These are phyloP conservation scores for Apostasia ramifera DNA, from an alignment of 106 monocot species.

Conservation along the genomic window DNA sequence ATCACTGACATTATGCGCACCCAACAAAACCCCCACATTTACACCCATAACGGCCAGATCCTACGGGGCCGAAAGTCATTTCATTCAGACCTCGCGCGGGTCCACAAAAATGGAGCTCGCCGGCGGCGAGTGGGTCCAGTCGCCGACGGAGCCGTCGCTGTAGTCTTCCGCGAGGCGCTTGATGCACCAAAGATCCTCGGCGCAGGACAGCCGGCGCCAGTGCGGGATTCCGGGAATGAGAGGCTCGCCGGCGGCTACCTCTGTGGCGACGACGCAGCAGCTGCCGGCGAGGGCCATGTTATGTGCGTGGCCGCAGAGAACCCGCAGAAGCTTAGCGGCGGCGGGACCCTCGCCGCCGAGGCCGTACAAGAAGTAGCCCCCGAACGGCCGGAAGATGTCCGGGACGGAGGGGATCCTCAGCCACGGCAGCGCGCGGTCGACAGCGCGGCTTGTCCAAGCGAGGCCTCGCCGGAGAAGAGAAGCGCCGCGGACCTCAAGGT, in stretches of 20 bases:
- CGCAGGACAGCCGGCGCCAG: constrained; percentile 43
- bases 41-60: too few relatives aligned
- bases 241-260: constrained; percentile 43
- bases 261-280: constrained; percentile 36
- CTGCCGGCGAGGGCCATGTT: constrained; percentile 44
- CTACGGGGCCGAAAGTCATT: too few relatives aligned
- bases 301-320: constrained; percentile 30
- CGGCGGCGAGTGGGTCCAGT: constrained; percentile 43
- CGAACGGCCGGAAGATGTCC: constrained; percentile 48
- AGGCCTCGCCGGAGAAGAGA: constrained; percentile 15
- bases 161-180: constrained; percentile 31
- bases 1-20: too few relatives aligned
- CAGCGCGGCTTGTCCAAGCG: constrained; percentile 22
- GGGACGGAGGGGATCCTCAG: constrained; percentile 50
- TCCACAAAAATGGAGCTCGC: constrained; percentile 38
- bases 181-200: constrained; percentile 60
- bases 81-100: constrained; percentile 14
- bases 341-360: constrained; percentile 28
- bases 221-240: constrained; percentile 32
- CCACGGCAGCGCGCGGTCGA: constrained; percentile 40
- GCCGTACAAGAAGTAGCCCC: constrained; percentile 48
- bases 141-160: constrained; percentile 27
- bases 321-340: constrained; percentile 10
- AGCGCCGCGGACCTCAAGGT: constrained; percentile 44
- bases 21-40: too few relatives aligned